Evolutionary conservation across 164 flowering plant species (phyloP), one percentile per base, ranked within the genome.

Genomic region (Tinospora cordifolia): DNA sequence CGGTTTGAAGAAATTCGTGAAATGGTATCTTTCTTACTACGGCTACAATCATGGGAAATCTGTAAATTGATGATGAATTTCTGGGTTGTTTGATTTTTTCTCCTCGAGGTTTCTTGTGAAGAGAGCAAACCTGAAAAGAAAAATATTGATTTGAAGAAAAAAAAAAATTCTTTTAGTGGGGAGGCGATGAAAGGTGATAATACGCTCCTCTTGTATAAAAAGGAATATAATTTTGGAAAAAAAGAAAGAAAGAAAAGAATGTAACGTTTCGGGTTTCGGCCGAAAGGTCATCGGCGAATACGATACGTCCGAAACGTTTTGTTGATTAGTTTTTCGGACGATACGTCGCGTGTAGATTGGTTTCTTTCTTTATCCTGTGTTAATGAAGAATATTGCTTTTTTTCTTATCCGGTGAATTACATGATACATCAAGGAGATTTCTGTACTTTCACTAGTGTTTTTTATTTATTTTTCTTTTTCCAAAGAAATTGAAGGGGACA

Each of bases 1-100:
- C 75, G 94, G 94, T 71, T 81, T 89, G 84, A 86, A 79, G 78
- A 87, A 84, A 34, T 86, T 86, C 36, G 87, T 86, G 19, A 79
- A 77, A 65, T 86, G 89, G 89, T 86, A 86, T 62, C 69, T 84
- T 0, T 75, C 84, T 4, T 89, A 89, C 73, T 89, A 89, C 72
- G 92, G 91, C 51, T 85, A 89, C 74, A 17, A 81, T 71, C 79
- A 73, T 63, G 83, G 84, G 44, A 85, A 84, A 73, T 39, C 76
- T 86, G 89, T 85, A 86, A 77, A 85, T 69, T 80, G 36, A 30
- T 30, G 68, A 79, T 54, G 60, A 54, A 54, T 21, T 54, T 7
- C 24, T 54, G 14, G 54, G 14, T 47, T 47, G 14, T 6, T 69
- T 67, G 25, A 15, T 47, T 74, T 59, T 44, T 64, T 73, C 38